Base-by-base conservation (phyloP, 2,329 filamentous ascomycete genomes). In the Botrytis fragariae region DNA sequence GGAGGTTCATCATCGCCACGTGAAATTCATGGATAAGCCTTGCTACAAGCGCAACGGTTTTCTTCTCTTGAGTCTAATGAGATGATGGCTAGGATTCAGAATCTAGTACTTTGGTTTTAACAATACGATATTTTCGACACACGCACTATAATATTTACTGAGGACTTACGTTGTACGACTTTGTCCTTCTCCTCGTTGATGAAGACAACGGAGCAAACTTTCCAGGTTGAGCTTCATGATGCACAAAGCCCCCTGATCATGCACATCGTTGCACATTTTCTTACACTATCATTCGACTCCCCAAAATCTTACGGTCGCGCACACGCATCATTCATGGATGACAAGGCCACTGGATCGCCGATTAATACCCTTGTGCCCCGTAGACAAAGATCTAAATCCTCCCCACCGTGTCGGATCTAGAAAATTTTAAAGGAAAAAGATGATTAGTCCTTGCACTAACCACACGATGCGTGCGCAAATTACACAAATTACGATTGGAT, bases 1-100 rank as follows among this genome's bases (percentile, higher is more conserved):
- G 45, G 45, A 67, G 45, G 63, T 29, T 69, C 63, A 67, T 60
- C 54, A 35, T 69, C 44, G 71, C 71, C 71, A 72, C 71, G 71
- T 54, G 71, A 62, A 32, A 69, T 14, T 42, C 71, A 72, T 72
- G 71, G 71, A 72, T 72, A 61, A 42, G 64, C 54, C 71, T 69
- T 72, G 64, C 32, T 72, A n/a, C 14, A 67, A 67, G 29, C 32
- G 29, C 54, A 72, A 72, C 71, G 71, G 71, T 42, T 72, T 72
- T 72, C 29, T 69, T 61, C 64, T 60, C 51, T n/a, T 14, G 48
- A 54, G 12, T n/a, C 48, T 51, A 25, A 54, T 48, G n/a, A 44
- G 37, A 42, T 59, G 5, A 25, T 59, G 65, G 25, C 44, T 35
- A 39, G 59, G 22, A 64, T 48, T 39, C n/a, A 25, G 10, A 8